phyloP scores from a whole-genome alignment of 2,329 filamentous ascomycete genomes.

The Mycocentrospora acerina region DNA sequence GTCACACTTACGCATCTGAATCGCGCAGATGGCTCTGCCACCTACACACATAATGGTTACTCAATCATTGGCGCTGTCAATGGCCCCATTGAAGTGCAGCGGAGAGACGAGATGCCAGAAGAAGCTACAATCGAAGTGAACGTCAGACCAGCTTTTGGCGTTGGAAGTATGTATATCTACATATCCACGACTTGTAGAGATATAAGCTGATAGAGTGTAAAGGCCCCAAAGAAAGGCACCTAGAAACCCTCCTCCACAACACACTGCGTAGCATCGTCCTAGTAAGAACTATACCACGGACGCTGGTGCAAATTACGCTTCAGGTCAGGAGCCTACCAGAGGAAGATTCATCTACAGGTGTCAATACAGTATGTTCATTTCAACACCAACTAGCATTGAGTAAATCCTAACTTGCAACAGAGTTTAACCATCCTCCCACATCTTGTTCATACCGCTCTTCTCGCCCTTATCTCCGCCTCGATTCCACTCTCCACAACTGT shows the following conservation, averaged over 20 bases:
- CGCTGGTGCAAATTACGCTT: conserved; percentile 78
- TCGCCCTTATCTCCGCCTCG: conserved; percentile 78
- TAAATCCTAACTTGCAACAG: conserved; percentile 47
- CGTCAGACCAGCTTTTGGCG: conserved; percentile 80
- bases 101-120: conserved; percentile 87
- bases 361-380: conserved; percentile 55
- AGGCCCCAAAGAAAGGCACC: conserved; percentile 63
- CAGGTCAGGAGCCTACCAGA: conserved; percentile 71
- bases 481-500: conserved; percentile 78
- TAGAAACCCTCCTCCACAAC: conserved; percentile 73
- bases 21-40: conserved; percentile 77
- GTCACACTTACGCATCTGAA: conserved; percentile 53
- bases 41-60: conserved; percentile 74
- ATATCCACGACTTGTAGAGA: neutral
- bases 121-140: conserved; percentile 89
- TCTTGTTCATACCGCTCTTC: conserved; percentile 79
- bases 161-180: conserved; percentile 64
- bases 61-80: conserved; percentile 84
- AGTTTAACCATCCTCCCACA: conserved; percentile 79
- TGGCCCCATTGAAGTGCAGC: conserved; percentile 85
- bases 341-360: conserved; percentile 64
- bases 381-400: conserved; percentile 9
- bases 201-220: neutral
- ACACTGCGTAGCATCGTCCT: conserved; percentile 74
- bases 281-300: conserved; percentile 72